phyloP scores from a whole-genome alignment of 2,329 filamentous ascomycete genomes.

The Pseudogymnoascus sp. region DNA sequence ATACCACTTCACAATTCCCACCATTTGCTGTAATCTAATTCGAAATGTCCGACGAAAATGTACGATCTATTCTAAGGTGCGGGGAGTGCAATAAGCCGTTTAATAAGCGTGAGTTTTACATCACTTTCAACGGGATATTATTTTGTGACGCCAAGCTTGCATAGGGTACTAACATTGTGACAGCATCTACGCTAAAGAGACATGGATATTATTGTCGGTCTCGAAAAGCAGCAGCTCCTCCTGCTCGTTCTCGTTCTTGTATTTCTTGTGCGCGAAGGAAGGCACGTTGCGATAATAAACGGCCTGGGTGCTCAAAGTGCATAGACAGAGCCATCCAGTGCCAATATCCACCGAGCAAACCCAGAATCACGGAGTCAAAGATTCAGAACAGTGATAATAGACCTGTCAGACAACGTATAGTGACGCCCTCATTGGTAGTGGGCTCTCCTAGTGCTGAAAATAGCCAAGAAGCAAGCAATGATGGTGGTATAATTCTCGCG shows the following conservation, averaged over 20 bases:
- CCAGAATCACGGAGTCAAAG: slow-evolving; percentile 11
- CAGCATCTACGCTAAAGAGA: slow-evolving; percentile 35
- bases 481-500: slow-evolving; percentile 15
- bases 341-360: slow-evolving; percentile 26
- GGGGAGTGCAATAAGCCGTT: slow-evolving; percentile 34
- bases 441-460: slow-evolving; percentile 9
- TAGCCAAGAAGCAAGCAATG: slow-evolving; percentile 12
- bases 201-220: slow-evolving; percentile 39
- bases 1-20: slow-evolving; percentile 11
- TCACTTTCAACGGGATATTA: slow-evolving; percentile 7
- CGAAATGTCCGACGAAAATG: slow-evolving; percentile 21
- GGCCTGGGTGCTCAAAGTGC: slow-evolving; percentile 33
- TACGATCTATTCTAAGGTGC: slow-evolving; percentile 29
- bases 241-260: slow-evolving; percentile 29
- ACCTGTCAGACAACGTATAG: background rate
- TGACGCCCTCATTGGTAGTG: slow-evolving; percentile 5
- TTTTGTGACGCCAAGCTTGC: slow-evolving; percentile 9
- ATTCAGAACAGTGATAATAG: slow-evolving; percentile 11
- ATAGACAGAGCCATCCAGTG: slow-evolving; percentile 29
- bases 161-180: slow-evolving; percentile 2
- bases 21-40: slow-evolving; percentile 16
- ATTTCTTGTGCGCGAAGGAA: slow-evolving; percentile 31
- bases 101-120: slow-evolving; percentile 29
- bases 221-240: slow-evolving; percentile 22
- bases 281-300: slow-evolving; percentile 31